Base-by-base conservation (phyloP, 176 grass and related monocot species). In the Hordeum marinum region DNA sequence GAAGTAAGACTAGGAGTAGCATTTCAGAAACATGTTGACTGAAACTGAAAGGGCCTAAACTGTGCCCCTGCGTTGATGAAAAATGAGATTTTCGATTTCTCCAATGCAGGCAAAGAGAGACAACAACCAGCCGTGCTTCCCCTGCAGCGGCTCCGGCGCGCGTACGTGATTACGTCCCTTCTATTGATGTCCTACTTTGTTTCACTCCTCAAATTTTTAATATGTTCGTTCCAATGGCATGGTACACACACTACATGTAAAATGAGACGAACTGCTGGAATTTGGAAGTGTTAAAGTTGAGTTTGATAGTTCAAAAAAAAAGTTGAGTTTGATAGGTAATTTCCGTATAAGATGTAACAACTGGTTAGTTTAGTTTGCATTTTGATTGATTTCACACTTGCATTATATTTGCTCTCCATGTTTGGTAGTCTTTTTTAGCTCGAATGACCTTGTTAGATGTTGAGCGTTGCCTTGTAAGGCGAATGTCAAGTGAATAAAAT, bases 121-220 rank as follows among this genome's bases (percentile, higher is more conserved):
- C 0, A 99, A 99, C 80, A 96, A 92, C 17, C 94, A 94, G 65
- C 72, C 94, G 67, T 99, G 96, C 81, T 99, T 99, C 84, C 96
- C 96, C 45, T 99, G 96, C 84, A 99, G 84, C 23, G 96, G 96
- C 72, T 84, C 96, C 40, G 96, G 96, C 48, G 88, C 96, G 10
- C 94, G 96, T 96, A 92, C 34, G 93, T 82, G 25, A 43, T 36
- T 26, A 34, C 45, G 24, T 42, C 46, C 42, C 13, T 77, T 82
- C 40, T 0, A 68, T 76, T 34, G 8, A 24, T 65, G 35, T 45
- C 31, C 31, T 55, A 65, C 21, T 31, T 75, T 21, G 6, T 5
- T 78, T 11, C 57, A 68, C 65, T 39, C 39, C 60, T 65, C 48
- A 54, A 34, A 27, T 31, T 31, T 52, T 52, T 52, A 35, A 77